Conservation (phyloP, 75 land plant genomes). For the Ceratopteris richardii region DNA sequence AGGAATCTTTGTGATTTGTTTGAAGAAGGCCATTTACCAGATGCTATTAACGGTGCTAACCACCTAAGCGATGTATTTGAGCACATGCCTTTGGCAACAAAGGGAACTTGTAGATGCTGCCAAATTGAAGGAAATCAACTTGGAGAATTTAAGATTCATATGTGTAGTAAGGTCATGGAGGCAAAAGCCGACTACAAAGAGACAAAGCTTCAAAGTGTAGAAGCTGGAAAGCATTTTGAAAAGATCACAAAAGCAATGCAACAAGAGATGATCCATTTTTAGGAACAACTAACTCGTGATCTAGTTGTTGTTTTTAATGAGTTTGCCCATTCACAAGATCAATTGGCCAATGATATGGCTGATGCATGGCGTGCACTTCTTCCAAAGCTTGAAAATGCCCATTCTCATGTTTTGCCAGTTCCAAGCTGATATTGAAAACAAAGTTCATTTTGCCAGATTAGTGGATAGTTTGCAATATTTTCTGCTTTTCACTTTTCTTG, state of each 20-base stretch:
- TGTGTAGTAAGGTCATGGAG: slow-evolving; percentile 71
- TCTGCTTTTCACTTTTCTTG: no score
- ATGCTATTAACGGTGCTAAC: no score
- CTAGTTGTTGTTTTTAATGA: slow-evolving; percentile 74
- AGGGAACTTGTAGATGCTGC: slow-evolving; percentile 72
- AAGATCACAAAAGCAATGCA: slow-evolving; percentile 67
- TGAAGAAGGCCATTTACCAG: no score
- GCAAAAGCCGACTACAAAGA: slow-evolving; percentile 72
- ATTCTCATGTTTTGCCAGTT: slow-evolving; percentile 1
- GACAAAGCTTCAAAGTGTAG: slow-evolving; percentile 82
- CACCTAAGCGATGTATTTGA: no score
- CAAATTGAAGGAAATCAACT: slow-evolving; percentile 77
- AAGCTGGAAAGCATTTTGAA: slow-evolving; percentile 62
- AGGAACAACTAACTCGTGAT: slow-evolving; percentile 79
- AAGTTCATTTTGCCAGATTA: no score
- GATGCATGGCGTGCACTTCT: slow-evolving; percentile 89
- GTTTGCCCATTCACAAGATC: slow-evolving; percentile 87
- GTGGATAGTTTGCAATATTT: no score
- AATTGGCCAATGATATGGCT: slow-evolving; percentile 63
- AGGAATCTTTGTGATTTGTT: no score
- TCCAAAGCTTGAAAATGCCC: slow-evolving; percentile 62
- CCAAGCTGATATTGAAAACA: slow-evolving; percentile 5
- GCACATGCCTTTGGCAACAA: slow-evolving; percentile 82
- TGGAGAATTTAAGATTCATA: slow-evolving; percentile 65
- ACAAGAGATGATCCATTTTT: slow-evolving; percentile 76